Evolutionary conservation across 495 filamentous ascomycete genomes (phyloP), one percentile per base, ranked within the genome.

Genomic region (Podospora anserina): DNA sequence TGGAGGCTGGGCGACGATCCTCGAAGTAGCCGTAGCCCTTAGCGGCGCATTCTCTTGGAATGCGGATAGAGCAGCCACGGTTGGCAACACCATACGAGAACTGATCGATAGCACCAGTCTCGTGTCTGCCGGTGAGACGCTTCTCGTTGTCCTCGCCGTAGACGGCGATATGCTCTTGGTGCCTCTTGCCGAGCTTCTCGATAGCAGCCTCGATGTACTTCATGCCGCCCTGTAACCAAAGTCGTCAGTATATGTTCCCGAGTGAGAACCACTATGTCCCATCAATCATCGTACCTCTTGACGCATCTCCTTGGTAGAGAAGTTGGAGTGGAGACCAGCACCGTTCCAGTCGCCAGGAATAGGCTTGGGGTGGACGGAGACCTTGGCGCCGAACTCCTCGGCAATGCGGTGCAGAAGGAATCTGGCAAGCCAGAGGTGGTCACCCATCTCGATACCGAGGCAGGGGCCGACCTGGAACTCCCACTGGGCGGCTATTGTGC

Each of bases 311-410:
- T 87, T 86, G 75, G 91, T 92, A 54, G 92, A 96, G 77, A 97
- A 93, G 86, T 97, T 83, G 89, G 84, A 90, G 89, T 99, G 95
- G 56, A 99, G 92, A 84, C 95, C 95, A 69, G 95, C 94, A 80
- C 95, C 96, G 87, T 99, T 99, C 95, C 95, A 99, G 84, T 97
- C 93, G 79, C 95, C 95, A 69, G 93, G 91, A 80, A 99, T 96
- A 72, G 95, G 96, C 90, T 99, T 99, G 77, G 95, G 95, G 77
- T 93, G 88, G 83, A 98, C 92, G 58, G 95, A 96, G 70, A 98
- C 92, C 86, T 93, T 92, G 81, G 89, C 92, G 80, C 95, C 95
- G 78, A 97, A 97, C 77, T 97, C 95, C 78, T 99, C 95, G 69
- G 96, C 91, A 70, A 98, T 91, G 71, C 95, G 93, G 89, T 94